Base-by-base conservation (phyloP, 306 rosid species). In the Bauhinia variegata region DNA sequence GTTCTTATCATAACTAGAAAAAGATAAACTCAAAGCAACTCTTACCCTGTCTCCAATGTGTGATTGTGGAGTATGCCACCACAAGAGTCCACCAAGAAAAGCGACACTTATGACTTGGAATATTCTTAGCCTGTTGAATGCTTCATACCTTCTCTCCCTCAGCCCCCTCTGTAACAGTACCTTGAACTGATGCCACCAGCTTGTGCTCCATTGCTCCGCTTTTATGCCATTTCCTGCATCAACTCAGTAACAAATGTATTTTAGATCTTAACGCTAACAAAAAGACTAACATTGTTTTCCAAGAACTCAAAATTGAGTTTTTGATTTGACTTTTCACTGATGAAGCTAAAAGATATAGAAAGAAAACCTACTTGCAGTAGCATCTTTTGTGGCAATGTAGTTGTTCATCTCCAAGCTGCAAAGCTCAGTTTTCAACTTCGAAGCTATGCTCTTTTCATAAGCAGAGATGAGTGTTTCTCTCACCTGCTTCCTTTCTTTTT, bases 181-280 rank as follows among this genome's bases (percentile, higher is more conserved):
- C 71, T 70, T 88, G 89, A 93, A 90, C 74, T 93, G 99, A 69
- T 90, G 80, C 97, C 96, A 93, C 99, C 99, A 93, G 66, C 86
- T 88, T 30, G 88, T 93, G 79, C 92, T 74, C 99, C 99, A 93
- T 61, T 89, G 87, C 54, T 92, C 95, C 68, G 80, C 67, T 65
- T 72, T 65, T 15, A 68, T 75, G 34, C 60, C 69, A 76, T 60
- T 69, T 67, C 69, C 96, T 89, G 80, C 81, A 80, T 62, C 67
- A 69, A 60, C 48, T 64, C 39, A 70, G 14, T n/a, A 51, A 56
- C 7, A 63, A 37, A 63, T 49, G 5, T 48, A 54, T 60, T 46
- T 74, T 4, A 68, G 53, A 51, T 15, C 54, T 30, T 33, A 30
- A 32, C 5, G 17, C 39, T 54, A 65, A 33, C 30, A 67, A 61